Evolutionary conservation across 257 asterid species (phyloP), one percentile per base, ranked within the genome.

Genomic region (Solanum paucissectum): DNA sequence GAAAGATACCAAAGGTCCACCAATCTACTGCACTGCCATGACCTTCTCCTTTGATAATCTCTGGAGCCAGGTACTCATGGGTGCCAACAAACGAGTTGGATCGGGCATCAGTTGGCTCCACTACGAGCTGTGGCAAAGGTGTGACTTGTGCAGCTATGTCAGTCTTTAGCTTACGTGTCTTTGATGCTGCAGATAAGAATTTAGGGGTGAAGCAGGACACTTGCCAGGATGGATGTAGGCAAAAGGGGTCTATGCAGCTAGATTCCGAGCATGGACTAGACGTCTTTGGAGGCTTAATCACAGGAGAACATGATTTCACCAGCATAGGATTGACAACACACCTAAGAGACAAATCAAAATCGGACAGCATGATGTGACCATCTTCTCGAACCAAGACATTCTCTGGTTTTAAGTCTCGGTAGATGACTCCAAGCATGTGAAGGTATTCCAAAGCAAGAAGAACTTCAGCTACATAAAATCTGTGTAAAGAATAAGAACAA

Each of bases 391-490:
- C 93, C 89, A 96, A 87, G 87, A 95, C 91, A 86, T 96, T 96
- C 91, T 95, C 98, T 1, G 99, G 98, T 88, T 95, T 96, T 77
- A 96, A 90, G 97, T 94, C 99, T 86, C 99, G 75, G 90, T 95
- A 94, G n/a, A 95, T 98, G 33, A 96, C 95, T 79, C 98, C 98
- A 40, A 96, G 98, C 98, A 95, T 94, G 94, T 96, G 99, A 87
- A 96, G 98, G 89, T 96, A 96, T 91, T 96, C 99, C 46, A 96
- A 75, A 11, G 98, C 96, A 44, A 96, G 98, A 88, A 96, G 94
- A 91, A 95, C 94, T 90, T 94, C 98, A 38, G 99, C 95, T 49
- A 92, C 95, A 77, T 96, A 96, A 89, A 96, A 96, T 92, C 99
- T 96, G 94, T 87, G 86, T 33, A 52, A 49, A 27, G 74, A 40